Conservation (phyloP, 1,284 basidiomycete genomes). For the Melampsora americana region DNA sequence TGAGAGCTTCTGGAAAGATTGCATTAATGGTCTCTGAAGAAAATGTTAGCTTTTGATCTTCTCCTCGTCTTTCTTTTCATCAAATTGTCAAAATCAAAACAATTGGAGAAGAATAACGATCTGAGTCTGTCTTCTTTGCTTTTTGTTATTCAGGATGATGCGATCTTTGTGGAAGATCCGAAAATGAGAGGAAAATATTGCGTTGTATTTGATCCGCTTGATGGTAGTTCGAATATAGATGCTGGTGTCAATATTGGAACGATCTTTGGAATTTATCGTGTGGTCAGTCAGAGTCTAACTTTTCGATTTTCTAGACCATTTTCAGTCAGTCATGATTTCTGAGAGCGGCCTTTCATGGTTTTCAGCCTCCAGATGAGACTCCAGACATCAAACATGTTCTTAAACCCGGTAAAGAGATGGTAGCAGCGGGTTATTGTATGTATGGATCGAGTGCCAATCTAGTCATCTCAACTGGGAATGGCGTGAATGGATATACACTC, state of each 20-base stretch:
- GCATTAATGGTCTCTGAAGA: conserved; percentile 97
- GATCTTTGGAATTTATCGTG: conserved; percentile 95
- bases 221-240: conserved; percentile 98
- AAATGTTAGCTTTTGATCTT: conserved; percentile 69
- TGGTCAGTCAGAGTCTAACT: conserved; percentile 59
- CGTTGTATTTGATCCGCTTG: conserved; percentile 97
- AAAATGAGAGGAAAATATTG: conserved; percentile 68
- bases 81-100: conserved; percentile 8
- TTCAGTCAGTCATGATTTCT: conserved; percentile 34
- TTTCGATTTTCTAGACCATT: conserved; percentile 26
- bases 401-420: conserved; percentile 92
- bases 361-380: conserved; percentile 68
- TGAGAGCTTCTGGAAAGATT: conserved; percentile 88
- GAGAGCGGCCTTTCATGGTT: conserved; percentile 6
- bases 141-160: conserved; percentile 49
- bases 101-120: conserved; percentile 5
- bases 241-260: conserved; percentile 99
- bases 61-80: too few relatives aligned
- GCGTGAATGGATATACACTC: conserved; percentile 97
- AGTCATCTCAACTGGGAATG: conserved; percentile 88
- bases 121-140: not conserved
- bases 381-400: conserved; percentile 83
- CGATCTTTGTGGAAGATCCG: conserved; percentile 53
- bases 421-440: conserved; percentile 77
- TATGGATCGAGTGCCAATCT: conserved; percentile 98